Conservation (phyloP, 164 flowering plant species). For the Houttuynia cordata region DNA sequence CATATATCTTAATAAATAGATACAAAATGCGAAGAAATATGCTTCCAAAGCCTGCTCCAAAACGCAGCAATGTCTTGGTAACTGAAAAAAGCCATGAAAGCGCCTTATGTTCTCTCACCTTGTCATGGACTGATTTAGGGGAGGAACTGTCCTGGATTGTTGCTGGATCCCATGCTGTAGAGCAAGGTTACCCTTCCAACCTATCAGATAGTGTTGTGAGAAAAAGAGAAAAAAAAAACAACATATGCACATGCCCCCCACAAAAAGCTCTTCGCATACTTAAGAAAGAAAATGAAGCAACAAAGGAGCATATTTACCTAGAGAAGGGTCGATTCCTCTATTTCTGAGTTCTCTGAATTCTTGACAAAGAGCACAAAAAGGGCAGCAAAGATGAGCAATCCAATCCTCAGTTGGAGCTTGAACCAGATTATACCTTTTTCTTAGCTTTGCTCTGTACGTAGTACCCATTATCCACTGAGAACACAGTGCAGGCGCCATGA, state of each 20-base stretch:
- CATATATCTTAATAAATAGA: too few species aligned
- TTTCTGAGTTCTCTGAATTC: constrained; percentile 18
- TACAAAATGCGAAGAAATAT: too few species aligned
- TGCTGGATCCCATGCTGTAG: constrained; percentile 2
- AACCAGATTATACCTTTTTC: constrained; percentile 32
- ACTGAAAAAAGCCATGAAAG: background rate
- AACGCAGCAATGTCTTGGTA: too few species aligned
- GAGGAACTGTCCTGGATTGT: constrained; percentile 5
- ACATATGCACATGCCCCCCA: background rate
- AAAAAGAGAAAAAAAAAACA: background rate
- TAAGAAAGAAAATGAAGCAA: background rate
- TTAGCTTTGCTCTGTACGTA: constrained; percentile 30
- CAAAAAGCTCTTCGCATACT: background rate
- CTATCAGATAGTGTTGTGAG: background rate
- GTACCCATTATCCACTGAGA: constrained; percentile 34
- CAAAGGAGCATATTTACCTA: constrained; percentile 2
- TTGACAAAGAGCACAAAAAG: constrained; percentile 45
- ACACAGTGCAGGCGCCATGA: constrained; percentile 33
- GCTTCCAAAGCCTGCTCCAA: too few species aligned
- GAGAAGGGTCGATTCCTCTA: constrained; percentile 17
- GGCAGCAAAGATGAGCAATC: constrained; percentile 31
- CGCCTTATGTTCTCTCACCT: background rate
- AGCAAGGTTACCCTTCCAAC: constrained; percentile 11
- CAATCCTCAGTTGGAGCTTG: constrained; percentile 39
- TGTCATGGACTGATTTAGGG: constrained; percentile 4